phyloP scores from a whole-genome alignment of 495 filamentous ascomycete species.

The Clavariopsis aquatica region DNA sequence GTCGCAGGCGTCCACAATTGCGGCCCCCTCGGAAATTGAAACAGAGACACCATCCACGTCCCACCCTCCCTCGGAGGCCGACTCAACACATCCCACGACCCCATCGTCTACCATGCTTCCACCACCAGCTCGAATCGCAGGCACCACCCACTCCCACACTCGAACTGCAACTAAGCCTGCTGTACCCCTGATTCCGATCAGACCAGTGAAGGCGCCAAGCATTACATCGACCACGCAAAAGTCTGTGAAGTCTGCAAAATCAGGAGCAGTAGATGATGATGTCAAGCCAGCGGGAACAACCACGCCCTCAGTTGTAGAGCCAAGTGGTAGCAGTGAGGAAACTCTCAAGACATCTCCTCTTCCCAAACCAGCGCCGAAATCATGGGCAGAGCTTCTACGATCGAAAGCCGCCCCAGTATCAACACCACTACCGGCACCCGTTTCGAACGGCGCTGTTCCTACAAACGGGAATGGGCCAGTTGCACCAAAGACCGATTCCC shows the following conservation, averaged over 20 bases:
- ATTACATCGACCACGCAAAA: constrained; percentile 52
- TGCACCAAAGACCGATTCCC: constrained; percentile 47
- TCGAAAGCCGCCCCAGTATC: constrained; percentile 48
- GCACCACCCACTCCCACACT: constrained; percentile 43
- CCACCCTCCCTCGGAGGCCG: constrained; percentile 63
- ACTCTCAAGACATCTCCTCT: constrained; percentile 47
- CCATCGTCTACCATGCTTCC: constrained; percentile 57
- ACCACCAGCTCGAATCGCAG: constrained; percentile 24
- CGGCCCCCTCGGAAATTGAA: constrained; percentile 57
- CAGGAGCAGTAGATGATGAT: constrained; percentile 48
- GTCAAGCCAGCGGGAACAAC: constrained; percentile 34
- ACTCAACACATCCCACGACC: constrained; percentile 70
- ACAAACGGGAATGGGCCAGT: constrained; percentile 58
- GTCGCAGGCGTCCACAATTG: constrained; percentile 42
- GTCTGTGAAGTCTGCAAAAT: constrained; percentile 43
- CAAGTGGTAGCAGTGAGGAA: constrained; percentile 41
- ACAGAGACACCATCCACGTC: constrained; percentile 71
- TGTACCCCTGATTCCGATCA: constrained; percentile 65
- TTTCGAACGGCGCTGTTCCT: constrained; percentile 50
- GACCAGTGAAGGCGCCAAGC: constrained; percentile 58
- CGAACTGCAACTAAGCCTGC: constrained; percentile 51
- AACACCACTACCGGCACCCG: constrained; percentile 31
- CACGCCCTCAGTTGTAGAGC: constrained; percentile 39
- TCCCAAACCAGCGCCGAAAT: constrained; percentile 57
- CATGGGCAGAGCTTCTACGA: constrained; percentile 76